These are phyloP conservation scores for Lecanicillium sp. DNA, from an alignment of 2,329 filamentous ascomycete species.

Conservation along the genomic window DNA sequence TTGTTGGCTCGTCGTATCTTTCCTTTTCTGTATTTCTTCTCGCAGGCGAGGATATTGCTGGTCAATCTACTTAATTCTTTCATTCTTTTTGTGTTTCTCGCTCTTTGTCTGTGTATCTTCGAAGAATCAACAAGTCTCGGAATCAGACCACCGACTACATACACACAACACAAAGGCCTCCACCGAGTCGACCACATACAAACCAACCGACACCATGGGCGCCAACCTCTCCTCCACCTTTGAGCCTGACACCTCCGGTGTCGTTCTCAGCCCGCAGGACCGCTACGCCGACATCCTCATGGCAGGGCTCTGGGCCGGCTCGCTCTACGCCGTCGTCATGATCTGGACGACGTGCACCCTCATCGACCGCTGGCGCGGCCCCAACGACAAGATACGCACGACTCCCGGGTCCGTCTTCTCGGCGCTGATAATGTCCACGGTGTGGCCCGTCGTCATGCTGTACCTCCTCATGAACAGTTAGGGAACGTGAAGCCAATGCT, in stretches of 20 bases:
- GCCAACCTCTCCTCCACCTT: slow-evolving; percentile 34
- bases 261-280: slow-evolving; percentile 28
- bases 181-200: background rate
- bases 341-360: slow-evolving; percentile 37
- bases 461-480: slow-evolving; percentile 23
- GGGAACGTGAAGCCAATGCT: background rate
- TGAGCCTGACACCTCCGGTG: slow-evolving; percentile 32
- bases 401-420: slow-evolving; percentile 24
- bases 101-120: background rate
- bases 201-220: slow-evolving; percentile 29
- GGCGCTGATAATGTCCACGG: slow-evolving; percentile 28
- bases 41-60: slow-evolving; percentile 14
- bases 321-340: slow-evolving; percentile 34
- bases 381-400: slow-evolving; percentile 28
- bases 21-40: background rate
- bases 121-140: background rate
- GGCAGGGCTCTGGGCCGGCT: slow-evolving; percentile 28
- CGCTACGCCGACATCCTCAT: slow-evolving; percentile 26
- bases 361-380: slow-evolving; percentile 37
- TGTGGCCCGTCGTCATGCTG: slow-evolving; percentile 31
- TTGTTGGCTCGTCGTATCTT: background rate
- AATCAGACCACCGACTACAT: too few species aligned
- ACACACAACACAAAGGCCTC: background rate
- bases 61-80: slow-evolving; percentile 4
- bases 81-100: background rate